Conservation (phyloP, 805 yeast species). For the Teunomyces kruisii region DNA sequence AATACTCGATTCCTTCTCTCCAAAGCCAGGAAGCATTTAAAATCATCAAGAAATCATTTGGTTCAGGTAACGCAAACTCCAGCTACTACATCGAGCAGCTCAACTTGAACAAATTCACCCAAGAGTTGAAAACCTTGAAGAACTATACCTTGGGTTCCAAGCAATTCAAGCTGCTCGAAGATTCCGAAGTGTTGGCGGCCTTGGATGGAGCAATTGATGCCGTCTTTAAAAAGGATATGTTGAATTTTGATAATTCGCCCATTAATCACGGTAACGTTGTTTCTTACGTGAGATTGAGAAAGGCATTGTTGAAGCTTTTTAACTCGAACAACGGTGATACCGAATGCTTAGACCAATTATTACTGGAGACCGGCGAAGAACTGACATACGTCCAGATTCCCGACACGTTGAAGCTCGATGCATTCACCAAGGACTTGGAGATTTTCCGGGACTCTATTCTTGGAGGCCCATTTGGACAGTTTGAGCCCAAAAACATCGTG, state of each 20-base stretch:
- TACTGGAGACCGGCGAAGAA: not conserved
- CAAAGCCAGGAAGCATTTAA: not conserved
- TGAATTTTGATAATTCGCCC: not conserved
- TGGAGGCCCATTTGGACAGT: conserved; percentile 7
- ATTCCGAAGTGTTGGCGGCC: conserved; percentile 11
- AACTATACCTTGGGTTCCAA: conserved; percentile 4
- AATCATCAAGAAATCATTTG: not conserved
- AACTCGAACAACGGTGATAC: conserved; percentile 7
- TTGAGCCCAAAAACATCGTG: conserved; percentile 13
- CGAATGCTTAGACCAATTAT: conserved; percentile 8
- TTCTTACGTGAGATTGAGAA: conserved; percentile 6
- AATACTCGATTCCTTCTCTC: not conserved
- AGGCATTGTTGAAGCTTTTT: conserved; percentile 6
- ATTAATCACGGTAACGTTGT: conserved; percentile 2
- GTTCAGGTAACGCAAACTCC: not conserved
- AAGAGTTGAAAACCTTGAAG: conserved; percentile 18
- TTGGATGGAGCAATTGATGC: conserved; percentile 5
- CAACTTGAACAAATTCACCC: conserved; percentile 13
- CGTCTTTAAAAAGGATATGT: conserved; percentile 2
- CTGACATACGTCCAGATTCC: conserved; percentile 17
- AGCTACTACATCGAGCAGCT: conserved; percentile 11
- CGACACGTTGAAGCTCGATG: conserved; percentile 17
- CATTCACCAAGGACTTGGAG: conserved; percentile 16
- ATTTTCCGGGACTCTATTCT: conserved; percentile 14
- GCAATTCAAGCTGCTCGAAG: conserved; percentile 3